Percentiles rank a stretch among this genome's conserved stretches.
phyloP scores from a whole-genome alignment of 2,329 filamentous ascomycete species.

The Escovopsis sp. region DNA sequence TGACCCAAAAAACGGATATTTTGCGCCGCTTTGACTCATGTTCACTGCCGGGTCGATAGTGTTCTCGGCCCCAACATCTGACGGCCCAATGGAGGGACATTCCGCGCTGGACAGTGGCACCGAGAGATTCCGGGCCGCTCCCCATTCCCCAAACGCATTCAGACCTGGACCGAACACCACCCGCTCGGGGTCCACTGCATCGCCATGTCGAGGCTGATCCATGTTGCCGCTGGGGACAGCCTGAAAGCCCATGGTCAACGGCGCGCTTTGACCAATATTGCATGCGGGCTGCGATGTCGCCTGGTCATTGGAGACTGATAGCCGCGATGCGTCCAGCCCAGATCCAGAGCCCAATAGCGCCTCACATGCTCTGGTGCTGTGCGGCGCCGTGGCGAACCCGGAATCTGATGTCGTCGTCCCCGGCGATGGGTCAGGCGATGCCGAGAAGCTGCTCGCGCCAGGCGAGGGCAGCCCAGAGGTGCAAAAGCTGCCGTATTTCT shows the following conservation, averaged over 20 bases:
- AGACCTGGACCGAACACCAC: conserved; percentile 11
- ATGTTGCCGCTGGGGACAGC: background rate
- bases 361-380: conserved; percentile 12
- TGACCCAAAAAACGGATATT: conserved; percentile 6
- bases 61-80: background rate
- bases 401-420: conserved; percentile 14
- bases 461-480: conserved; percentile 47
- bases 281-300: conserved; percentile 3
- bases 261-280: conserved; percentile 4
- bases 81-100: background rate
- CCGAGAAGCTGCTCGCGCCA: conserved; percentile 10
- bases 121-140: background rate
- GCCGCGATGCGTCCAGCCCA: conserved; percentile 21
- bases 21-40: conserved; percentile 9
- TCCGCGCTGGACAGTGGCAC: background rate
- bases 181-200: conserved; percentile 8
- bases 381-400: conserved; percentile 9
- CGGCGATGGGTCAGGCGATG: conserved; percentile 16
- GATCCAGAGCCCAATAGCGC: too few species aligned
- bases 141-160: conserved; percentile 13
- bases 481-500: conserved; percentile 61
- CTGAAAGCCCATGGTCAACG: conserved; percentile 5
- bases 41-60: conserved; percentile 4
- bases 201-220: conserved; percentile 1
- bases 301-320: conserved; percentile 12